Conservation (phyloP, 176 grass and related monocot genomes). For the Oryza longistaminata region DNA sequence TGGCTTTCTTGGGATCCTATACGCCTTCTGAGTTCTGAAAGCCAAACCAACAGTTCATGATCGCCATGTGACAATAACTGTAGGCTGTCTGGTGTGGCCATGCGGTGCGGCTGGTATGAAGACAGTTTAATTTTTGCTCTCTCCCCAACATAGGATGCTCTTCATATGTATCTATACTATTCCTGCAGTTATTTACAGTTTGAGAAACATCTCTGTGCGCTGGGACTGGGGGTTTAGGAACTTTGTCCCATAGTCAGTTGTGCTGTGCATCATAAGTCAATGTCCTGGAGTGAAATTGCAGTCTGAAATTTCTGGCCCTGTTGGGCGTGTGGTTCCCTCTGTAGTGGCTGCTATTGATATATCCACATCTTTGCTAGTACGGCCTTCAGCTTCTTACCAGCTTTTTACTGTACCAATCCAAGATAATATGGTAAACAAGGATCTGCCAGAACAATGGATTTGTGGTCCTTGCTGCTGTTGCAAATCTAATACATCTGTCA, state of each 20-base stretch:
- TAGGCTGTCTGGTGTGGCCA: slow-evolving; percentile 18
- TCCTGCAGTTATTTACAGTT: slow-evolving; percentile 9
- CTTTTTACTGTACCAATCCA: slow-evolving; percentile 45
- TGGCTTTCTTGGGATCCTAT: slow-evolving; percentile 12
- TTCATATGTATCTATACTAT: slow-evolving; percentile 32
- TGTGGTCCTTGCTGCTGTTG: slow-evolving; percentile 40
- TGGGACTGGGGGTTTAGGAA: slow-evolving; percentile 25
- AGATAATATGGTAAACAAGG: slow-evolving; percentile 56
- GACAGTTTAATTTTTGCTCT: slow-evolving; percentile 18
- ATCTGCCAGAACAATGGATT: slow-evolving; percentile 45
- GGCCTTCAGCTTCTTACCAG: slow-evolving; percentile 41
- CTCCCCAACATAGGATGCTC: slow-evolving; percentile 50
- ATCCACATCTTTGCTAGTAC: slow-evolving; percentile 54
- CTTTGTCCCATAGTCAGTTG: slow-evolving; percentile 18
- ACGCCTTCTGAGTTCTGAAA: background rate
- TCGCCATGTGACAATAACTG: slow-evolving; percentile 12
- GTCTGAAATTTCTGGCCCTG: slow-evolving; percentile 39
- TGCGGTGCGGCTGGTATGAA: background rate
- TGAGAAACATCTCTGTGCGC: slow-evolving; percentile 30
- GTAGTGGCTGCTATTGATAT: slow-evolving; percentile 53
- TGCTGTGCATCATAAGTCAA: slow-evolving; percentile 29
- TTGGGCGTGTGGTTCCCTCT: slow-evolving; percentile 38
- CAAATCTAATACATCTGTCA: slow-evolving; percentile 44
- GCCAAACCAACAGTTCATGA: background rate
- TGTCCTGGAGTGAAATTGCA: slow-evolving; percentile 41